Conservation (phyloP, 2,329 filamentous ascomycete genomes). For the Xylaria polymorpha region DNA sequence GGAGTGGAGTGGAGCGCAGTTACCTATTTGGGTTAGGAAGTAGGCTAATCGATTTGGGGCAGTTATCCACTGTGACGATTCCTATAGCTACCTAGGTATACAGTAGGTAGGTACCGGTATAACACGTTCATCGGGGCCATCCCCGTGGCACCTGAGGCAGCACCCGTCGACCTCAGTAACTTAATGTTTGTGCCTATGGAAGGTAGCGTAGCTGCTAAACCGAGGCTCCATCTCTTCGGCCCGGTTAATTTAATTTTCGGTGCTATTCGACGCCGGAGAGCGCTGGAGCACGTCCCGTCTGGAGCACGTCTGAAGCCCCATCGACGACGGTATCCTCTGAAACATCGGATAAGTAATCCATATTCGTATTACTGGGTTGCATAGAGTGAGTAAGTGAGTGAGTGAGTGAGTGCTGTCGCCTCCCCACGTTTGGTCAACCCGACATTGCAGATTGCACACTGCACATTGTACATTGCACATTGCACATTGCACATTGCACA, state of each 20-base stretch:
- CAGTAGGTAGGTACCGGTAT: too few species aligned
- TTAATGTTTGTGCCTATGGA: too few species aligned
- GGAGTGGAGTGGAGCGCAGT: too few species aligned
- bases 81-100: too few species aligned
- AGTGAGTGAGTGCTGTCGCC: not conserved
- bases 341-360: not conserved
- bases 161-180: not conserved
- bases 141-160: too few species aligned
- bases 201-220: not conserved
- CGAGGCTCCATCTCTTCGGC: slow-evolving; percentile 21
- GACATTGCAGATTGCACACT: not conserved
- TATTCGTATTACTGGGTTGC: not conserved
- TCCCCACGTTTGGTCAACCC: not conserved
- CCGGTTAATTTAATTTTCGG: slow-evolving; percentile 26
- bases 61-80: not conserved
- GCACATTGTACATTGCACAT: too few species aligned
- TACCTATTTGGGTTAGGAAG: too few species aligned
- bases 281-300: too few species aligned
- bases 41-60: not conserved
- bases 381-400: not conserved
- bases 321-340: not conserved
- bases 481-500: not conserved
- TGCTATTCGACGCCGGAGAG: not conserved
- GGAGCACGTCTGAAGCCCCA: not conserved
- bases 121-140: too few species aligned